Evolutionary conservation across 1,139 yeast genomes (phyloP).

Genomic region (Hyphopichia pseudoburtonii): DNA sequence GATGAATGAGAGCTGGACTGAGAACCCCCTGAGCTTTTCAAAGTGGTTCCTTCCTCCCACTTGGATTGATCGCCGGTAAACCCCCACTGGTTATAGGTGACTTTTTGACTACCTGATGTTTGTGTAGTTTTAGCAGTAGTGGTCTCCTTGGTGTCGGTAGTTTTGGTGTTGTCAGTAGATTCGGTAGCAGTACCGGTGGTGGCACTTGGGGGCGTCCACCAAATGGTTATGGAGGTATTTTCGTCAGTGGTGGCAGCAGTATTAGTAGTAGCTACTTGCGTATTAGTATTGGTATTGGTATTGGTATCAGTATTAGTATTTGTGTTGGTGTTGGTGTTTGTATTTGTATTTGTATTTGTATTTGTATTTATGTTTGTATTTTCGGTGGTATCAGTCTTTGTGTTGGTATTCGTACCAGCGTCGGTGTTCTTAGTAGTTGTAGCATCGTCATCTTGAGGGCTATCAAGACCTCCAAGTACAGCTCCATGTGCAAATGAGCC

Average conservation of each 20-base stretch:
- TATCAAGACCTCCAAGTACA: conserved; percentile 17
- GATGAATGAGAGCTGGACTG: conserved; percentile 11
- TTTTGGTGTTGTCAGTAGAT: conserved; percentile 4
- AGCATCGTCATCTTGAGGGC: conserved; percentile 2
- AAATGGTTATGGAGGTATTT: conserved; percentile 7
- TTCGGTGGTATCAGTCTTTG: conserved; percentile 4
- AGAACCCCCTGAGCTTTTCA: conserved; percentile 7
- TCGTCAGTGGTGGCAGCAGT: conserved; percentile 13
- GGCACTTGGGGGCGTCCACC: conserved; percentile 7
- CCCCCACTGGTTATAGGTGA: conserved; percentile 43
- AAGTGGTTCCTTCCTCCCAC: conserved; percentile 34
- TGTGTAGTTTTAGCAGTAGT: conserved; percentile 8
- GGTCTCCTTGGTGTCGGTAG: conserved; percentile 6
- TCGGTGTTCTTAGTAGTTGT: conserved; percentile 2
- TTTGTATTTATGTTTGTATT: conserved; percentile 9
- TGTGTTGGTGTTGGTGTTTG: conserved; percentile 11
- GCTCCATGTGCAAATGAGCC: conserved; percentile 10
- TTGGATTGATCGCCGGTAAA: conserved; percentile 41
- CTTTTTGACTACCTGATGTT: conserved; percentile 10
- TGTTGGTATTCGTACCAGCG: conserved; percentile 4
- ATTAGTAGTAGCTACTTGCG: no score
- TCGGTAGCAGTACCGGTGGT: conserved; percentile 7
- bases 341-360: conserved; percentile 10
- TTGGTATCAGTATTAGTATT: conserved; percentile 10
- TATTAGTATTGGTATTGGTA: conserved; percentile 18